phyloP scores from a whole-genome alignment of 495 filamentous ascomycete genomes.

The Penicillium paxilli region DNA sequence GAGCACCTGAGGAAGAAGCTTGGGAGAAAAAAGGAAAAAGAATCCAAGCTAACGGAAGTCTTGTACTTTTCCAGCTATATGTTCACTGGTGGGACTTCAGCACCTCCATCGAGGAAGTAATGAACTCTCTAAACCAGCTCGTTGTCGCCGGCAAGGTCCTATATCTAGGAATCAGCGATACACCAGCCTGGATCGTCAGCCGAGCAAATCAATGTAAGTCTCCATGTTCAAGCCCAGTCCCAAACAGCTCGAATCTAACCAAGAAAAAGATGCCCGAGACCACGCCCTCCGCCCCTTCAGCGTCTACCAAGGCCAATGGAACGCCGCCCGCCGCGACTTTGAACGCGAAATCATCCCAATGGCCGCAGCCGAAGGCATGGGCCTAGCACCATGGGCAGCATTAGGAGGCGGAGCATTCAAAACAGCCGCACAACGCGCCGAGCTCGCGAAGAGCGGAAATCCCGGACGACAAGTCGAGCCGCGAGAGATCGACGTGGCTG shows the following conservation, averaged over 20 bases:
- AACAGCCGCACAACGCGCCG: constrained; percentile 19
- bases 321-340: constrained; percentile 60
- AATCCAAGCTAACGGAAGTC: constrained; percentile 17
- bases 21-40: neutral
- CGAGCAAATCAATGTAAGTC: constrained; percentile 58
- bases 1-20: neutral
- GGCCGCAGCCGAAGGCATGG: constrained; percentile 68
- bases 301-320: constrained; percentile 69
- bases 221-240: neutral
- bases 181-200: constrained; percentile 68
- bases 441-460: constrained; percentile 17
- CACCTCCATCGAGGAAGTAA: constrained; percentile 65
- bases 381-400: constrained; percentile 61
- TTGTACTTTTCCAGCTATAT: constrained; percentile 28
- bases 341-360: constrained; percentile 73
- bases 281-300: constrained; percentile 64
- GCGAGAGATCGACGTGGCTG: constrained; percentile 17
- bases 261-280: constrained; percentile 63
- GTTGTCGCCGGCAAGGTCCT: constrained; percentile 64
- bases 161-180: constrained; percentile 69
- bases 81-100: constrained; percentile 70
- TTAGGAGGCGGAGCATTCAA: constrained; percentile 56
- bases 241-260: too few species aligned
- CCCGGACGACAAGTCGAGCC: constrained; percentile 18
- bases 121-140: constrained; percentile 64